phyloP scores from a whole-genome alignment of 2,329 filamentous ascomycete genomes.

The Endoconidiophora laricicola region DNA sequence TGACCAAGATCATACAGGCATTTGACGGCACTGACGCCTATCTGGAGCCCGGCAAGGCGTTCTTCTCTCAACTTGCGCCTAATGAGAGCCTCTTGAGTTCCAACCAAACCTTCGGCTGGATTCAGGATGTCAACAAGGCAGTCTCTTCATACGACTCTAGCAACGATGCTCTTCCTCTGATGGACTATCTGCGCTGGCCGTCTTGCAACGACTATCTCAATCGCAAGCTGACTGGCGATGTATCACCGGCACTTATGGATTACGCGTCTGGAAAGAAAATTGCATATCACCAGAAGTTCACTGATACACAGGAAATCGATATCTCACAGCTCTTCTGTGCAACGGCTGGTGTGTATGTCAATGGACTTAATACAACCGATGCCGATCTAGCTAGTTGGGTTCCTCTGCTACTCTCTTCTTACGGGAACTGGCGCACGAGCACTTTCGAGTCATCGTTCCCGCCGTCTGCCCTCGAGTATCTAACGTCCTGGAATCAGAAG shows the following conservation, averaged over 20 bases:
- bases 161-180: not conserved
- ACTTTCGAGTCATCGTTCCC: conserved; percentile 7
- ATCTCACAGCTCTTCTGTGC: conserved; percentile 3
- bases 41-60: not conserved
- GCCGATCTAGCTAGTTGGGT: conserved; percentile 9
- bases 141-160: not conserved
- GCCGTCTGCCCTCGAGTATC: conserved; percentile 2
- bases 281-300: not conserved
- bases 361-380: conserved; percentile 2
- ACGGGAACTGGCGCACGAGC: conserved; percentile 3
- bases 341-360: not conserved
- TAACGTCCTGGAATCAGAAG: conserved; percentile 1
- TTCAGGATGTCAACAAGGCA: not conserved
- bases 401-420: conserved; percentile 1
- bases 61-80: conserved; percentile 1
- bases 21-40: conserved; percentile 1
- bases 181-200: conserved; percentile 9
- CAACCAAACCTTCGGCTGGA: not conserved
- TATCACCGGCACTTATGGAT: not conserved
- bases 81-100: not conserved
- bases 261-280: conserved; percentile 1
- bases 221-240: conserved; percentile 2
- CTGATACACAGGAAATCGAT: not conserved
- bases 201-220: conserved; percentile 8
- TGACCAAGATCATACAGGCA: not conserved